These are phyloP conservation scores for Podospora australis DNA, from an alignment of 495 filamentous ascomycete species.

Conservation along the genomic window DNA sequence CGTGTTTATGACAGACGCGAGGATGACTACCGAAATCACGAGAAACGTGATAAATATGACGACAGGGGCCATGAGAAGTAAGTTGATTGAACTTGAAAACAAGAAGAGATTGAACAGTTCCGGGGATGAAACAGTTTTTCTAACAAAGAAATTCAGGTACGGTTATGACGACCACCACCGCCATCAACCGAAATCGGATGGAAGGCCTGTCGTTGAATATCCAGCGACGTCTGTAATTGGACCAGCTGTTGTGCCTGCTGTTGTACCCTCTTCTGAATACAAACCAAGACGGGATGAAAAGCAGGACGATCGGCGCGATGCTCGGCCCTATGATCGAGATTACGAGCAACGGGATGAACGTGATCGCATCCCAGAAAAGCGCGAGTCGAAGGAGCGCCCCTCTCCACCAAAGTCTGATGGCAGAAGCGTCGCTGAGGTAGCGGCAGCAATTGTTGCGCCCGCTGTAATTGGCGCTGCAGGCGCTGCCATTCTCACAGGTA, in stretches of 20 bases:
- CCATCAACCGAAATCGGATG: neutral
- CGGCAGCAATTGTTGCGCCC: neutral
- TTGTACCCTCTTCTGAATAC: too few relatives aligned
- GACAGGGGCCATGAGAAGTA: neutral
- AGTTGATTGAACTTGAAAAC: neutral
- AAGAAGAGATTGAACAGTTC: neutral
- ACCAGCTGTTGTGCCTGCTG: neutral
- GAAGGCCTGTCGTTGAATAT: neutral
- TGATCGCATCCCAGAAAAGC: constrained; percentile 10
- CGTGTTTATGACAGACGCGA: too few relatives aligned
- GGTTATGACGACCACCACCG: too few relatives aligned
- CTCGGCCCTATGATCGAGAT: neutral
- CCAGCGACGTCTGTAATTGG: too few relatives aligned
- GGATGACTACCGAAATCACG: constrained; percentile 9
- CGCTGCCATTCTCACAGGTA: constrained; percentile 9
- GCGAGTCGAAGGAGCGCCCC: constrained; percentile 13
- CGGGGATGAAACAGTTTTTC: too few relatives aligned
- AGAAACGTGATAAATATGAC: neutral
- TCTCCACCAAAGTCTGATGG: neutral
- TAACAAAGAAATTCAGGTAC: too few relatives aligned
- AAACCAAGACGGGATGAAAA: neutral
- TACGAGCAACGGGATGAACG: constrained; percentile 6
- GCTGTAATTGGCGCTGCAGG: constrained; percentile 4
- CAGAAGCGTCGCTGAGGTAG: constrained; percentile 2
- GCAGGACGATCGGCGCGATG: neutral